Conservation (phyloP, 2,329 filamentous ascomycete genomes). For the Cordyceps militaris region DNA sequence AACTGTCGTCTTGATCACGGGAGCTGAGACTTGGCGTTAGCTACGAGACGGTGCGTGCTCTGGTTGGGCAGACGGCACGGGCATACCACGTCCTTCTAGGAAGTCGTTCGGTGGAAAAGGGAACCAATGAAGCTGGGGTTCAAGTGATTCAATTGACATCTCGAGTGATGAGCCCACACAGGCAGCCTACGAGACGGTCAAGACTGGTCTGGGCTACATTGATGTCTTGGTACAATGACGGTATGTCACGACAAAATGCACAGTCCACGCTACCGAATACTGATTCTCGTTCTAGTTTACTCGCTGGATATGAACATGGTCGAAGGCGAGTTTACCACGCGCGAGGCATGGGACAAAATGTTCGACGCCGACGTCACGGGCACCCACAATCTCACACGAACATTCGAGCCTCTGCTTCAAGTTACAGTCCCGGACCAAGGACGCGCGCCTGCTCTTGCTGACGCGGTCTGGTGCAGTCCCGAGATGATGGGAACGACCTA, state of each 20-base stretch:
- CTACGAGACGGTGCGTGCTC: conserved; percentile 44
- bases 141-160: conserved; percentile 27
- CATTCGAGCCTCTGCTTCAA: conserved; percentile 36
- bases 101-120: conserved; percentile 42
- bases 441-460: conserved; percentile 41
- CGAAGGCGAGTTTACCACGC: conserved; percentile 22
- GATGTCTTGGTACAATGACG: conserved; percentile 29
- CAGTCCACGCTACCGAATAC: neutral
- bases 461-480: conserved; percentile 33
- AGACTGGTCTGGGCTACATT: conserved; percentile 21
- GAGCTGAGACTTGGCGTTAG: conserved; percentile 51
- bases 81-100: conserved; percentile 48
- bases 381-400: conserved; percentile 28
- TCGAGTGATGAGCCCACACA: conserved; percentile 26
- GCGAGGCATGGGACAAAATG: conserved; percentile 35
- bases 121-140: conserved; percentile 38
- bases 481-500: conserved; percentile 18
- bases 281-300: conserved; percentile 22
- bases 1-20: conserved; percentile 45
- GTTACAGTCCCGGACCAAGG: conserved; percentile 23
- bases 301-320: conserved; percentile 31
- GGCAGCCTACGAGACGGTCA: conserved; percentile 22
- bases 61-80: conserved; percentile 32
- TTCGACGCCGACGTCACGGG: conserved; percentile 42
- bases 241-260: conserved; percentile 17